Percentiles rank a stretch among this genome's conserved stretches.
These are phyloP conservation scores for Dendrobium chrysotoxum DNA, from an alignment of 106 monocot genomes.

Conservation along the genomic window DNA sequence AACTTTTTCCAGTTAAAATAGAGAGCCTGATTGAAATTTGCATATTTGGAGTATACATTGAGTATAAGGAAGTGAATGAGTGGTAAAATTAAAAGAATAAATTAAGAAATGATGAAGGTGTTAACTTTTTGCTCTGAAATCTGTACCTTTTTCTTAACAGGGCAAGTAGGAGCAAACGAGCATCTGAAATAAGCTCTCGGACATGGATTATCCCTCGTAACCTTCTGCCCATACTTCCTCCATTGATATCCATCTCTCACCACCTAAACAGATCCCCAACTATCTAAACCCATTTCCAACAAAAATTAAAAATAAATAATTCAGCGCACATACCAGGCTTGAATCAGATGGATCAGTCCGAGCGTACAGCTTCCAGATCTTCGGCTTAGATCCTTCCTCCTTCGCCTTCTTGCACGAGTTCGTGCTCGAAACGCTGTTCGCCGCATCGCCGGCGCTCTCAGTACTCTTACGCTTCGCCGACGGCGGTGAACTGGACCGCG, in stretches of 20 bases:
- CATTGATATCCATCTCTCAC: conserved; percentile 33
- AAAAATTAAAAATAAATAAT: background rate
- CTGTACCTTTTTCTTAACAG: conserved; percentile 28
- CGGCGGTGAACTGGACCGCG: background rate
- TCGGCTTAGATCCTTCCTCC: conserved; percentile 7
- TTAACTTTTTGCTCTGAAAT: background rate
- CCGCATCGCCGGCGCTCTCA: background rate
- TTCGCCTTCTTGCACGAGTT: conserved; percentile 6
- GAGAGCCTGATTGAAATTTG: no score
- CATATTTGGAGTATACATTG: no score
- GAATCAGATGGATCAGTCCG: conserved; percentile 21
- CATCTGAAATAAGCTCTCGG: conserved; percentile 32
- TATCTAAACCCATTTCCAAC: background rate
- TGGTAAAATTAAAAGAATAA: no score
- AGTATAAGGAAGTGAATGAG: no score
- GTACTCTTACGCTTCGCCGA: conserved; percentile 9
- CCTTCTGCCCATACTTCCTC: conserved; percentile 33
- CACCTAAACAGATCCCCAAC: background rate
- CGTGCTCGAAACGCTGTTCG: conserved; percentile 4
- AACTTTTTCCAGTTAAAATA: no score
- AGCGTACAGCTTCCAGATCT: conserved; percentile 16
- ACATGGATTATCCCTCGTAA: conserved; percentile 27
- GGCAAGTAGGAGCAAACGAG: conserved; percentile 25
- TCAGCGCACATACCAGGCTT: conserved; percentile 6
- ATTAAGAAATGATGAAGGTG: no score